phyloP scores from a whole-genome alignment of 768 basidiomycete species.

The Lactarius quietus region DNA sequence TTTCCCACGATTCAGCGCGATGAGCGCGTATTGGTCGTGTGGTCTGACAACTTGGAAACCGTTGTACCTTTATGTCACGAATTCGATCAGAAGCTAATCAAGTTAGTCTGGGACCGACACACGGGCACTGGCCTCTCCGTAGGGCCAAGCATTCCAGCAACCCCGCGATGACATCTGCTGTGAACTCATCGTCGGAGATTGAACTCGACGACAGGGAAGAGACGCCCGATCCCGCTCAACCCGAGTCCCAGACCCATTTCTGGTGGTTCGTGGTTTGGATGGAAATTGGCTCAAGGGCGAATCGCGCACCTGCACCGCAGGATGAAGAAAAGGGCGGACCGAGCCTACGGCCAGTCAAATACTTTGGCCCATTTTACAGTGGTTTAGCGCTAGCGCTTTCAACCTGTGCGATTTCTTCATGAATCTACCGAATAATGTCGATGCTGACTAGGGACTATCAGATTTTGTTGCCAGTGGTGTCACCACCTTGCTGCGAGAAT shows the following conservation, averaged over 20 bases:
- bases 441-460: slow-evolving; percentile 29
- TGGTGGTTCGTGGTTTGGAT: slow-evolving; percentile 28
- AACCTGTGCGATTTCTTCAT: slow-evolving; percentile 45
- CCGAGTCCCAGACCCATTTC: slow-evolving; percentile 8
- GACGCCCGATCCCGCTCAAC: neutral
- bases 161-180: slow-evolving; percentile 40
- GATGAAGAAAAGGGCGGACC: slow-evolving; percentile 53
- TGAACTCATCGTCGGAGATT: slow-evolving; percentile 48
- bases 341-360: slow-evolving; percentile 38
- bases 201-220: slow-evolving; percentile 50
- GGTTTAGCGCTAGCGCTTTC: slow-evolving; percentile 67
- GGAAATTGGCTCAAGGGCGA: slow-evolving; percentile 33
- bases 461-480: slow-evolving; percentile 68
- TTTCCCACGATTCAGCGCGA: slow-evolving; percentile 51
- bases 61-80: slow-evolving; percentile 70
- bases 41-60: slow-evolving; percentile 79
- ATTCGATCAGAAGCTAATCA: slow-evolving; percentile 76
- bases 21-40: slow-evolving; percentile 77
- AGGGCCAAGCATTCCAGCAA: slow-evolving; percentile 37
- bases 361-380: slow-evolving; percentile 69
- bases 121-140: neutral
- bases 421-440: neutral
- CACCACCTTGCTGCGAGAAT: slow-evolving; percentile 59
- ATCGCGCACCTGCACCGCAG: slow-evolving; percentile 16
- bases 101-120: slow-evolving; percentile 64